A percentile compares a stretch with the other conserved stretches of the same genome.
Evolutionary conservation across 495 filamentous ascomycete species (phyloP).

Genomic region (Lepraria neglecta): DNA sequence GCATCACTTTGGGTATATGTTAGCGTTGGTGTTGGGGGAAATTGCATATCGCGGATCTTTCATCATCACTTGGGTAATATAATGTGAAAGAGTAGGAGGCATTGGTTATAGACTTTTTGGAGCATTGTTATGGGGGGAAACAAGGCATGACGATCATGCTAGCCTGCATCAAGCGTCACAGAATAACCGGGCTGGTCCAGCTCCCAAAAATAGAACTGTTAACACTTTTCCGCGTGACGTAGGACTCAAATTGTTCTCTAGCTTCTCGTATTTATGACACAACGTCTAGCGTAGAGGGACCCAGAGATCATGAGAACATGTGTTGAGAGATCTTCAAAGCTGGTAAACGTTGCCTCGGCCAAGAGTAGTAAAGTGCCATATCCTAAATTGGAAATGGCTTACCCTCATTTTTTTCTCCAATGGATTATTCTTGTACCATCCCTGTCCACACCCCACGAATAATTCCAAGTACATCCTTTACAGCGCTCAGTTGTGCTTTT

Average conservation of each 20-base stretch:
- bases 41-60: neutral
- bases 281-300: neutral
- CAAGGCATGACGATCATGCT: conserved; percentile 2
- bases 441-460: conserved; percentile 8
- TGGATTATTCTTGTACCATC: conserved; percentile 5
- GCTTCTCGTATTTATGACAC: too few species aligned
- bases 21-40: conserved; percentile 13
- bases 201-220: conserved; percentile 5
- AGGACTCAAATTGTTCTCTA: too few species aligned
- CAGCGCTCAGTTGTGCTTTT: neutral
- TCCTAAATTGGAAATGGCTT: conserved; percentile 13
- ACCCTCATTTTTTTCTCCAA: conserved; percentile 11
- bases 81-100: neutral
- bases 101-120: conserved; percentile 1
- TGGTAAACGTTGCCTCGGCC: neutral
- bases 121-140: neutral
- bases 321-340: too few species aligned
- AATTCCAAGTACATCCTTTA: neutral
- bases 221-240: too few species aligned
- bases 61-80: conserved; percentile 1
- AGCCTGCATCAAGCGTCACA: conserved; percentile 1
- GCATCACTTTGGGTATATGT: conserved; percentile 3
- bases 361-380: conserved; percentile 4
- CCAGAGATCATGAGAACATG: neutral
- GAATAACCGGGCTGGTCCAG: neutral